Percentiles rank a stretch among this genome's conserved stretches.
Evolutionary conservation across 495 filamentous ascomycete genomes (phyloP).

Genomic region (Coniosporium apollinis): DNA sequence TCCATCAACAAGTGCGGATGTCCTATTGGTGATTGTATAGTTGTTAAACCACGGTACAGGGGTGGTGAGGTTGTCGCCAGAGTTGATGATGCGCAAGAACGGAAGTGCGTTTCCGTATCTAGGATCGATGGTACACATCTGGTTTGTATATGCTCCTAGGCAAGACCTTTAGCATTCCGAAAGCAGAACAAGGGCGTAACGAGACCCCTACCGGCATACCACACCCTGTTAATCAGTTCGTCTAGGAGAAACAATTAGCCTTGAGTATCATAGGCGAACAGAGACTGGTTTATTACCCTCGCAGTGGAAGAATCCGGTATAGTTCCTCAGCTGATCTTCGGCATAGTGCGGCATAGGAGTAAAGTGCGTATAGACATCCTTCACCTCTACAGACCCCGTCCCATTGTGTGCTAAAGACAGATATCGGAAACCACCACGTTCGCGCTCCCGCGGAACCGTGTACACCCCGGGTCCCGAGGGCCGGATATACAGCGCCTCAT

Average conservation of each 20-base stretch:
- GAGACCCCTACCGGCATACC: constrained; percentile 35
- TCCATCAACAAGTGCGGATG: constrained; percentile 25
- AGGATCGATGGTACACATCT: constrained; percentile 38
- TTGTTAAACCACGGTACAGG: constrained; percentile 17
- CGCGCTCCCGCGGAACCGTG: constrained; percentile 20
- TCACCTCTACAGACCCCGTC: constrained; percentile 13
- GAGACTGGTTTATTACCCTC: constrained; percentile 16
- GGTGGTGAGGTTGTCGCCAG: constrained; percentile 5
- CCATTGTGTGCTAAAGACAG: constrained; percentile 20
- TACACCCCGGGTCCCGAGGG: constrained; percentile 19
- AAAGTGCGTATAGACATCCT: constrained; percentile 10
- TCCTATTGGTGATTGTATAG: constrained; percentile 34
- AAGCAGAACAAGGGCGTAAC: not conserved
- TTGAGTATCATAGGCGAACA: too few species aligned
- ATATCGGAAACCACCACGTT: constrained; percentile 29
- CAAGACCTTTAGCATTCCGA: not conserved
- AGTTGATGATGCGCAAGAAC: constrained; percentile 17
- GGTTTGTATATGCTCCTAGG: constrained; percentile 35
- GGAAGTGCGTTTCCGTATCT: constrained; percentile 30
- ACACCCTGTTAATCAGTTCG: constrained; percentile 35
- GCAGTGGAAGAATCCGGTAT: constrained; percentile 33
- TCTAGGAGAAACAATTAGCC: too few species aligned
- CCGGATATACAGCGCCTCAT: constrained; percentile 26
- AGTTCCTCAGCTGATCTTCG: constrained; percentile 15
- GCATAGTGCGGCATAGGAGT: constrained; percentile 14